Percentiles rank a stretch among this genome's conserved stretches.
Evolutionary conservation across 371 early-diverging fungal species (phyloP).

Genomic region (Mortierella sp.): DNA sequence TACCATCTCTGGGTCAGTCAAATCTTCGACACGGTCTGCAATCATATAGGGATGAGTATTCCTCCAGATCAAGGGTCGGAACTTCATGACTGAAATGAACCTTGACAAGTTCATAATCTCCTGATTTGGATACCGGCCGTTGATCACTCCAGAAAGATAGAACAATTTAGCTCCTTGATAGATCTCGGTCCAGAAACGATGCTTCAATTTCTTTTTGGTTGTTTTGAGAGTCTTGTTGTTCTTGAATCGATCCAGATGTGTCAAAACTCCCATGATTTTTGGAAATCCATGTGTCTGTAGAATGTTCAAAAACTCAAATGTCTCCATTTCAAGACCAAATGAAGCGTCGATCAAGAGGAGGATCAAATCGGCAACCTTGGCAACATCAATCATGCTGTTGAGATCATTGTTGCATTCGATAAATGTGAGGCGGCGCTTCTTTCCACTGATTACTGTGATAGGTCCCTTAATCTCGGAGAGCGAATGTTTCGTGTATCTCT

Average conservation of each 20-base stretch:
- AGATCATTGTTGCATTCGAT: constrained; percentile 97
- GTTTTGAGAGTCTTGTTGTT: constrained; percentile 90
- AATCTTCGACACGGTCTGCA: constrained; percentile 96
- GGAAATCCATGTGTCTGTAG: constrained; percentile 98
- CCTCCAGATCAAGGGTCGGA: constrained; percentile 96
- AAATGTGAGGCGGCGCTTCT: constrained; percentile 95
- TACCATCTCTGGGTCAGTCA: constrained; percentile 92
- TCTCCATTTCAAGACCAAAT: constrained; percentile 99
- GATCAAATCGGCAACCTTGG: constrained; percentile 98
- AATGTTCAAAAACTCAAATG: constrained; percentile 98
- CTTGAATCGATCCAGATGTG: constrained; percentile 94
- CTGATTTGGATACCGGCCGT: constrained; percentile 92
- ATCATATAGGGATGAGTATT: constrained; percentile 96
- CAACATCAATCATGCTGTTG: constrained; percentile 97
- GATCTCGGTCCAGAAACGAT: constrained; percentile 99
- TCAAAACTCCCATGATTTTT: constrained; percentile 97
- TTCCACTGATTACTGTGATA: constrained; percentile 95
- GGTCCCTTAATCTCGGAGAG: constrained; percentile 94
- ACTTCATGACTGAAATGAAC: constrained; percentile 98
- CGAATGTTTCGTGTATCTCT: constrained; percentile 94
- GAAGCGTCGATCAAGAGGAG: constrained; percentile 96
- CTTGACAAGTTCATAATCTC: constrained; percentile 95
- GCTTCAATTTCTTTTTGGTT: constrained; percentile 96
- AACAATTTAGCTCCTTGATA: constrained; percentile 98
- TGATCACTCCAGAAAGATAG: constrained; percentile 94